These are phyloP conservation scores for Barnettozyma vustinii DNA, from an alignment of 805 yeast genomes.

Conservation along the genomic window DNA sequence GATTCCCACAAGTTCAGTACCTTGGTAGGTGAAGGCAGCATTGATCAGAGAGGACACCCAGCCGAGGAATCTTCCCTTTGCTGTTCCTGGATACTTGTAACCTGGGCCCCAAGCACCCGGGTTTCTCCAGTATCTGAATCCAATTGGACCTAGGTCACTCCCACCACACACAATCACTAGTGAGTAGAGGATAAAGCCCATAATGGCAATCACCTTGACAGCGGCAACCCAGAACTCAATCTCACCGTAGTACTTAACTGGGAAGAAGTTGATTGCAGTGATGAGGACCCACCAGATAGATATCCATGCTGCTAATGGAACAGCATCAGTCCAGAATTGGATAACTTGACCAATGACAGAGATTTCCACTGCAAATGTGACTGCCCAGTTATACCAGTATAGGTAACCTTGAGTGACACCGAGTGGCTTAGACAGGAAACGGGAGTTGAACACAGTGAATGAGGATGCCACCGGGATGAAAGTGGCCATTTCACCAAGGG, in stretches of 20 bases:
- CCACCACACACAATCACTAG: conserved; percentile 74
- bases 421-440: conserved; percentile 63
- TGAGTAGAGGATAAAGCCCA: conserved; percentile 66
- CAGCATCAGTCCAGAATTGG: conserved; percentile 60
- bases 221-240: conserved; percentile 71
- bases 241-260: conserved; percentile 70
- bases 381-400: conserved; percentile 77
- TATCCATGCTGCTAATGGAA: conserved; percentile 72
- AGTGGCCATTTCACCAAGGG: conserved; percentile 79
- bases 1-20: conserved; percentile 71
- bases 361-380: conserved; percentile 69
- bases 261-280: conserved; percentile 51
- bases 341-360: conserved; percentile 66
- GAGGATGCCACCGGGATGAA: conserved; percentile 64
- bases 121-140: conserved; percentile 76
- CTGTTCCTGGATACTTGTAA: conserved; percentile 39
- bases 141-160: conserved; percentile 62
- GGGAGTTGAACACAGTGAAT: conserved; percentile 62
- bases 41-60: conserved; percentile 64
- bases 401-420: conserved; percentile 71
- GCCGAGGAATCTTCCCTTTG: conserved; percentile 59
- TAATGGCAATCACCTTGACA: conserved; percentile 59
- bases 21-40: conserved; percentile 79
- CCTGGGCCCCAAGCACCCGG: conserved; percentile 78
- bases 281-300: conserved; percentile 56